These are phyloP conservation scores for Fusarium brevicatenulatum DNA, from an alignment of 2,329 filamentous ascomycete genomes.

Conservation along the genomic window DNA sequence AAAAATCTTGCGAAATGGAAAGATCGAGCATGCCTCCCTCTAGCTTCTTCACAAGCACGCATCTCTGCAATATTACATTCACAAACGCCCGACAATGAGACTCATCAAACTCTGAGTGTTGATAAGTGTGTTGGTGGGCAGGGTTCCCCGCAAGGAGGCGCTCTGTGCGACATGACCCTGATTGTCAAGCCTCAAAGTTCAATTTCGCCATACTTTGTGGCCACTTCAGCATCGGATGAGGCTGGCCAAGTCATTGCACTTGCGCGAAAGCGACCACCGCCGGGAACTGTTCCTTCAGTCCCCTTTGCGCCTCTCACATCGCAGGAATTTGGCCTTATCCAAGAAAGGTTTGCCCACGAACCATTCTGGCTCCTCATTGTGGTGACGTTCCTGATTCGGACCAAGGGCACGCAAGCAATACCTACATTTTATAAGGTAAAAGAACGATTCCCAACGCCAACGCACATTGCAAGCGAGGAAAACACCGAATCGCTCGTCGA, in stretches of 20 bases:
- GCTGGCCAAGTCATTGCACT: constrained; percentile 17
- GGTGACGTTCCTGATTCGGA: constrained; percentile 86
- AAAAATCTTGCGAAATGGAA: constrained; percentile 15
- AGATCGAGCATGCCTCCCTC: constrained; percentile 2
- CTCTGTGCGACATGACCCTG: background rate
- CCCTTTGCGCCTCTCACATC: constrained; percentile 75
- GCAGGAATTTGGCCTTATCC: constrained; percentile 78
- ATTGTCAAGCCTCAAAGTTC: constrained; percentile 22
- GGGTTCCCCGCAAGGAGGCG: constrained; percentile 16
- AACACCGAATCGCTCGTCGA: constrained; percentile 62
- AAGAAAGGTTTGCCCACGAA: constrained; percentile 79
- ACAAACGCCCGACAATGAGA: background rate
- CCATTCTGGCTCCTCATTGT: constrained; percentile 86
- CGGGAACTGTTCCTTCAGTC: constrained; percentile 62
- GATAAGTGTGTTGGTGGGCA: background rate
- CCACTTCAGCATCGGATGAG: constrained; percentile 15
- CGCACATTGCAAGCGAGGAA: constrained; percentile 66
- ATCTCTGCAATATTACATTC: background rate
- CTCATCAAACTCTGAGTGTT: background rate
- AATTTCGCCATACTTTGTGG: constrained; percentile 50
- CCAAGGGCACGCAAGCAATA: constrained; percentile 76
- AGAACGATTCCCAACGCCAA: constrained; percentile 72
- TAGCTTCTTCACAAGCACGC: constrained; percentile 3
- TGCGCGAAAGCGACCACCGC: constrained; percentile 48
- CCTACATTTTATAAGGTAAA: constrained; percentile 79